Base-by-base conservation (phyloP, 2,329 filamentous ascomycete genomes). In the Leptographium galeiforme region DNA sequence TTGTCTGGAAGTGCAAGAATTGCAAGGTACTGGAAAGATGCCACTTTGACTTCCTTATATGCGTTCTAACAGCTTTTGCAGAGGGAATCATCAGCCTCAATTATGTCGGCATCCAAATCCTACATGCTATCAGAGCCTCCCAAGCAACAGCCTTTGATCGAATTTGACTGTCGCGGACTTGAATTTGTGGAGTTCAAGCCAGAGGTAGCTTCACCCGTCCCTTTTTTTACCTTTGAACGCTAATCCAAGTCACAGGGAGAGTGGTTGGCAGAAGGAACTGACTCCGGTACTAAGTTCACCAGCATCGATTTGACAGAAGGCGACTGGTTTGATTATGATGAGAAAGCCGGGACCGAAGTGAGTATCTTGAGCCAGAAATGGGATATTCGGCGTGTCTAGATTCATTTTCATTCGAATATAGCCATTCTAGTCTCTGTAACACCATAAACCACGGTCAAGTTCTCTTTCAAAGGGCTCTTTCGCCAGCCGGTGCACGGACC, bases 1-100 rank as follows among this genome's bases (percentile, higher is more conserved):
- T 98, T 69, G 93, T 98, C n/a, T 98, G 93, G 91, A 90, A 83
- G 68, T 98, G 93, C 78, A 95, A 94, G 70, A 91, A 93, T 66
- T 98, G 93, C 82, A 94, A 93, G 80, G 89, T 93, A 52, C 0
- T 13, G 14, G 32, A 48, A 25, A 47, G 8, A 4, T 10, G 5
- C 25, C 14, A 13, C 6, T 16, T 16, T 18, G 2, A 10, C 14
- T 18, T n/a, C 7, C 11, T n/a, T 41, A 8, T 8, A 14, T 8
- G n/a, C 11, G 14, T 7, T 8, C 48, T 50, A 33, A 50, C 13
- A 10, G 13, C 14, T 12, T 13, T 6, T 8, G 30, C 59, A 90
- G 87, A 78, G 87, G 67, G 87, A 93, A 67, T 88, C 89, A 18
- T 89, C 89, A 36, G 91, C 91, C 53, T 85, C 82, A 41, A 89